These are phyloP conservation scores for Curvularia sp. DNA, from an alignment of 2,329 filamentous ascomycete genomes.

Conservation along the genomic window DNA sequence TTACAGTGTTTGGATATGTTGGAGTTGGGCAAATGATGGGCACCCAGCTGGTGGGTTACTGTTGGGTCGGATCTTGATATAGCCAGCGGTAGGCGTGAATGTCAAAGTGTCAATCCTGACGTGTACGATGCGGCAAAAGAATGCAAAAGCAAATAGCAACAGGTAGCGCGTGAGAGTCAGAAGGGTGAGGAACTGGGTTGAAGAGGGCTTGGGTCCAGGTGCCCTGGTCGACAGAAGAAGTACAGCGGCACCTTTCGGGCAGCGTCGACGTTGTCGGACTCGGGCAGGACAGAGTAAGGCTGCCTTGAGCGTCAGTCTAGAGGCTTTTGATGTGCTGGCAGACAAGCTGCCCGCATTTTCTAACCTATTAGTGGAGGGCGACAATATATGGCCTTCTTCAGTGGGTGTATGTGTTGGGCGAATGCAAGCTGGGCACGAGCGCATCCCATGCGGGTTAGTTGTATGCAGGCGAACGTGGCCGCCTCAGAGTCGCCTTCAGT, in stretches of 20 bases:
- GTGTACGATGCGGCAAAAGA: slow-evolving; percentile 28
- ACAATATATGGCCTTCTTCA: slow-evolving; percentile 46
- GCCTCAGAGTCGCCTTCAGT: slow-evolving; percentile 46
- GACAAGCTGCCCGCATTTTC: slow-evolving; percentile 46
- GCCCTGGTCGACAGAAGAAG: slow-evolving; percentile 44
- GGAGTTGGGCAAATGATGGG: slow-evolving; percentile 34
- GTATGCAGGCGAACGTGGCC: slow-evolving; percentile 51
- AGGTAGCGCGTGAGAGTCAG: slow-evolving; percentile 34
- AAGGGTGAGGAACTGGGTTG: slow-evolving; percentile 37
- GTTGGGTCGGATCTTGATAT: slow-evolving; percentile 28
- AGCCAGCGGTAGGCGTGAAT: slow-evolving; percentile 21
- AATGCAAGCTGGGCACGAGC: slow-evolving; percentile 50
- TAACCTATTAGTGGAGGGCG: slow-evolving; percentile 48
- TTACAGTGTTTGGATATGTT: slow-evolving; percentile 23
- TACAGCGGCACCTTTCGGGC: slow-evolving; percentile 38
- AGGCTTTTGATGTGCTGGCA: slow-evolving; percentile 53
- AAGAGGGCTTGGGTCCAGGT: slow-evolving; percentile 39
- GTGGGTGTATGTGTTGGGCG: slow-evolving; percentile 48
- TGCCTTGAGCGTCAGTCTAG: slow-evolving; percentile 37
- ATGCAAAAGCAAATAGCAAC: slow-evolving; percentile 42
- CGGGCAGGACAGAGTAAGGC: slow-evolving; percentile 40
- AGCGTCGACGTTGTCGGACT: slow-evolving; percentile 26
- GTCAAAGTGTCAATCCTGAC: slow-evolving; percentile 12
- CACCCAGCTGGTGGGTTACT: slow-evolving; percentile 32
- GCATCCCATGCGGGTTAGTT: slow-evolving; percentile 47